A percentile compares a stretch with the other conserved stretches of the same genome.
Conservation (phyloP, 805 yeast species). For the Nakazawaea wyomingensis region DNA sequence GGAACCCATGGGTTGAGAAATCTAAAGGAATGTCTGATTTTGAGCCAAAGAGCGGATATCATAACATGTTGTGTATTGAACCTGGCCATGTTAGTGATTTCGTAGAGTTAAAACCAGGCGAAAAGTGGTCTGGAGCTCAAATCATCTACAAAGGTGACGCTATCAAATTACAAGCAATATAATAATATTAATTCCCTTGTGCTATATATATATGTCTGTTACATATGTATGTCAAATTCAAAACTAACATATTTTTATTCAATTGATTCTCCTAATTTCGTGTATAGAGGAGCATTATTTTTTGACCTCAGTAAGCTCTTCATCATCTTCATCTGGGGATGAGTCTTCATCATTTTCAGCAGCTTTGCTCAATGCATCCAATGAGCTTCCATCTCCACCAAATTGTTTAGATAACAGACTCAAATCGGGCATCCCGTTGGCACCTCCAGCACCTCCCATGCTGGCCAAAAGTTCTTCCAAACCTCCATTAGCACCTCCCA, state of each 20-base stretch:
- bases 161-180: constrained; percentile 53
- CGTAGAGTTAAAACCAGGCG: constrained; percentile 60
- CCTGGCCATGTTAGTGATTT: constrained; percentile 84
- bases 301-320: constrained; percentile 28
- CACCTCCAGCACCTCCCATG: constrained; percentile 28
- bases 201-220: no score
- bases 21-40: constrained; percentile 85
- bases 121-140: constrained; percentile 72
- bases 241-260: no score
- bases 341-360: constrained; percentile 19
- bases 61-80: constrained; percentile 89
- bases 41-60: constrained; percentile 77
- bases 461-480: constrained; percentile 25
- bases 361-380: constrained; percentile 2
- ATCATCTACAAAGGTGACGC: constrained; percentile 51
- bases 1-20: constrained; percentile 96
- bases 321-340: constrained; percentile 15
- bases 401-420: constrained; percentile 5
- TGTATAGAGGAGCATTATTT: constrained; percentile 16
- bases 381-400: constrained; percentile 1
- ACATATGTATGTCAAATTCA: no score
- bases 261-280: no score
- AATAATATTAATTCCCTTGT: constrained; percentile 2
- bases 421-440: constrained; percentile 12
- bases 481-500: constrained; percentile 24